Evolutionary conservation across 805 yeast genomes (phyloP), one percentile per base, ranked within the genome.

Genomic region (Ascoidea asiatica): DNA sequence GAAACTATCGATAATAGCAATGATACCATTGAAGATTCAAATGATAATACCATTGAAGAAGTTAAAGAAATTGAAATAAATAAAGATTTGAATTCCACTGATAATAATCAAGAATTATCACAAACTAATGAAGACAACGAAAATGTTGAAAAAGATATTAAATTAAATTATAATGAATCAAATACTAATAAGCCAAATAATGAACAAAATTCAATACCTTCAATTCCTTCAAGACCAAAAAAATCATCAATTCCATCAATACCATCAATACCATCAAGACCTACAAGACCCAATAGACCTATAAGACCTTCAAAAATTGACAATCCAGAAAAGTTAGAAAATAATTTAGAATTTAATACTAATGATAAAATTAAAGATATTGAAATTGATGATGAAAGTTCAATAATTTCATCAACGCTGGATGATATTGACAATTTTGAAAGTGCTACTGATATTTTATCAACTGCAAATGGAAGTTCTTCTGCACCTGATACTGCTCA

Each of bases 251-350:
- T 7, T 20, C 41, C 44, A 13, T 21, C 38, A 8, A 22, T 15
- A 17, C 41, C 43, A 6, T 15, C 35, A 11, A 22, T 39, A 19
- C 47, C 44, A n/a, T 18, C 45, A 33, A 23, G 38, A 20, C 45
- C 45, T 19, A 4, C n/a, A n/a, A 35, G 33, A 43, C 8, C 43
- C 4, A 35, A 18, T 21, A 39, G 37, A 7, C 4, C 43, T n/a
- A n/a, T n/a, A n/a, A n/a, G n/a, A n/a, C n/a, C n/a, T n/a, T n/a
- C n/a, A n/a, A n/a, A n/a, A n/a, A n/a, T n/a, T n/a, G n/a, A n/a
- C n/a, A n/a, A n/a, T n/a, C n/a, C n/a, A n/a, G n/a, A n/a, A n/a
- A n/a, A n/a, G n/a, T n/a, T n/a, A n/a, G n/a, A n/a, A 29, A 29
- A 11, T 29, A 29, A 29, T 29, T 11, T 29, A 11, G 35, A 29